Conservation (phyloP, 2,329 filamentous ascomycete genomes). For the Aspergillus pseudoglaucus region DNA sequence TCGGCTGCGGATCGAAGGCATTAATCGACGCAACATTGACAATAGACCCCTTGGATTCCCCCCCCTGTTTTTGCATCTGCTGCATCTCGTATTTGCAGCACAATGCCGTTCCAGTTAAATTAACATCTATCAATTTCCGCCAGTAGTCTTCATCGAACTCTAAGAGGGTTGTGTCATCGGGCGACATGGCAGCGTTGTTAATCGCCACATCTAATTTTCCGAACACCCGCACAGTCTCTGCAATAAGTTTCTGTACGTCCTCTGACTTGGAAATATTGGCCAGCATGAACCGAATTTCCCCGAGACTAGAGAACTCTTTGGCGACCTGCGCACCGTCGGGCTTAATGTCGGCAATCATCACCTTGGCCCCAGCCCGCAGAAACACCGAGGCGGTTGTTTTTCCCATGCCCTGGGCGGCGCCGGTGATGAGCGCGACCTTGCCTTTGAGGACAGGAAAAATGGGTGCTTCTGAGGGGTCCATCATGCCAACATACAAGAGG, state of each 20-base stretch:
- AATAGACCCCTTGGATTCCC: slow-evolving; percentile 21
- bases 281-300: slow-evolving; percentile 16
- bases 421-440: slow-evolving; percentile 19
- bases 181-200: slow-evolving; percentile 33
- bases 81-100: slow-evolving; percentile 37
- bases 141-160: slow-evolving; percentile 33
- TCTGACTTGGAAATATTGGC: slow-evolving; percentile 23
- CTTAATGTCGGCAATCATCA: slow-evolving; percentile 73
- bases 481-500: neutral
- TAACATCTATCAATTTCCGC: slow-evolving; percentile 32
- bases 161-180: slow-evolving; percentile 20
- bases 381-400: slow-evolving; percentile 47
- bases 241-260: slow-evolving; percentile 25
- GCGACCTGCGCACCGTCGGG: slow-evolving; percentile 12
- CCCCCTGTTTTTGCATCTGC: slow-evolving; percentile 31
- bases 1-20: slow-evolving; percentile 27
- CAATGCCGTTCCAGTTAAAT: slow-evolving; percentile 37
- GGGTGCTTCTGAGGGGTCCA: neutral
- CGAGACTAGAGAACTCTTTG: slow-evolving; percentile 7
- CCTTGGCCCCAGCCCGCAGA: slow-evolving; percentile 71
- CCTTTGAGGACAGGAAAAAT: slow-evolving; percentile 7
- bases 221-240: slow-evolving; percentile 26
- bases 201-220: slow-evolving; percentile 39
- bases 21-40: slow-evolving; percentile 40
- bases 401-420: slow-evolving; percentile 26